These are phyloP conservation scores for Penicillium chermesinum DNA, from an alignment of 495 filamentous ascomycete species.

Conservation along the genomic window DNA sequence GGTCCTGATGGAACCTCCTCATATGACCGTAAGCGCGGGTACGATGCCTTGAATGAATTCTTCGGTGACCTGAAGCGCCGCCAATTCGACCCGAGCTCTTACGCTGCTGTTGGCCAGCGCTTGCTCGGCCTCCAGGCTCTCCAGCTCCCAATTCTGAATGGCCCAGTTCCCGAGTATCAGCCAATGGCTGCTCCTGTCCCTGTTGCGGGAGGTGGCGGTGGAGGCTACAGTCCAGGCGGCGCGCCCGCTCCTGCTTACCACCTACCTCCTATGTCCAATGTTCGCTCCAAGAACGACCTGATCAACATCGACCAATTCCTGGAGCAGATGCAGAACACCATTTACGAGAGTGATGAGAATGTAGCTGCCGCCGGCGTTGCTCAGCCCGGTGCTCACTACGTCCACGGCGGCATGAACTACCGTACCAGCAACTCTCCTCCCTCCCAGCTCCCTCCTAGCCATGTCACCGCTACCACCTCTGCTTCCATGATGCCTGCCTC, in stretches of 20 bases:
- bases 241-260: slow-evolving; percentile 56
- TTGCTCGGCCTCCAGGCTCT: slow-evolving; percentile 69
- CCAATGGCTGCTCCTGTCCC: slow-evolving; percentile 45
- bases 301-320: slow-evolving; percentile 88
- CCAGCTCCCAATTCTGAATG: slow-evolving; percentile 60
- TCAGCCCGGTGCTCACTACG: slow-evolving; percentile 61
- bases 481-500: slow-evolving; percentile 56
- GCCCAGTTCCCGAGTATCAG: slow-evolving; percentile 61
- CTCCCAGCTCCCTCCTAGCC: slow-evolving; percentile 46
- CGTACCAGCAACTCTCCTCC: slow-evolving; percentile 72
- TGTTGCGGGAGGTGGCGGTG: slow-evolving; percentile 51
- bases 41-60: slow-evolving; percentile 88
- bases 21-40: slow-evolving; percentile 71
- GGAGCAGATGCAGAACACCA: slow-evolving; percentile 88
- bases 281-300: slow-evolving; percentile 89
- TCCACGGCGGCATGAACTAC: slow-evolving; percentile 54
- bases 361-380: slow-evolving; percentile 69
- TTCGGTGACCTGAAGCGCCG: slow-evolving; percentile 87
- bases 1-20: slow-evolving; percentile 43
- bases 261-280: slow-evolving; percentile 76
- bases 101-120: slow-evolving; percentile 73
- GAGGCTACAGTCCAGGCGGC: slow-evolving; percentile 46
- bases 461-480: slow-evolving; percentile 53
- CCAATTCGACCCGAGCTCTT: slow-evolving; percentile 78
- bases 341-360: slow-evolving; percentile 84